phyloP scores from a whole-genome alignment of 75 land plant species.

The Pinus taeda region DNA sequence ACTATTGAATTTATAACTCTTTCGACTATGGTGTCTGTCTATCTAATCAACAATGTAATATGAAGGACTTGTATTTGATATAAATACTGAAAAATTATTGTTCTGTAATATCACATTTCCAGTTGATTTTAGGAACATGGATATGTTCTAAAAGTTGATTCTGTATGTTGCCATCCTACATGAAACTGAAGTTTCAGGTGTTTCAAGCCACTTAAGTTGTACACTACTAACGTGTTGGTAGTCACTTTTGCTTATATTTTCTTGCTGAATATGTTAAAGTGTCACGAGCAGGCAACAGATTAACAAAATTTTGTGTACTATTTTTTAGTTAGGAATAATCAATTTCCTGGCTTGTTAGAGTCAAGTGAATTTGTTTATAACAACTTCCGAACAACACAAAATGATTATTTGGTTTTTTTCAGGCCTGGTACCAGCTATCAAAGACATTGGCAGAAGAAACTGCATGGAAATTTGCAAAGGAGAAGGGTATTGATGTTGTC shows the following conservation, averaged over 20 bases:
- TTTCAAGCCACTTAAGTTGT: no score
- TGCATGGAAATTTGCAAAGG: slow-evolving; percentile 82
- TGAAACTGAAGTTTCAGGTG: background rate
- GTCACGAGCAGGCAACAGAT: background rate
- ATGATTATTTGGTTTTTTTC: slow-evolving; percentile 1
- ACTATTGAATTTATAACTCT: background rate
- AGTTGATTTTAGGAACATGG: background rate
- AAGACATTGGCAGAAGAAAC: slow-evolving; percentile 89
- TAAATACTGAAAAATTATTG: background rate
- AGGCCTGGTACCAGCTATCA: slow-evolving; percentile 84
- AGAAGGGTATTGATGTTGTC: slow-evolving; percentile 66
- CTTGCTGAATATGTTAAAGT: background rate
- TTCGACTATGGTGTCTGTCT: background rate
- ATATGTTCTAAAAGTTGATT: background rate
- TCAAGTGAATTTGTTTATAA: background rate
- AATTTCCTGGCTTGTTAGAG: background rate
- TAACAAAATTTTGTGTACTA: background rate
- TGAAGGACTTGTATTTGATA: background rate
- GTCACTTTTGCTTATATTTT: background rate
- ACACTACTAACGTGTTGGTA: background rate
- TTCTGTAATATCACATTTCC: background rate
- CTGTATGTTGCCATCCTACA: background rate
- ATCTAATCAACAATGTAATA: background rate
- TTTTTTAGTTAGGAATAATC: background rate
- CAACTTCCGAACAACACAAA: background rate